phyloP scores from a whole-genome alignment of 2,329 filamentous ascomycete species.

The Amauroascus verrucosus region DNA sequence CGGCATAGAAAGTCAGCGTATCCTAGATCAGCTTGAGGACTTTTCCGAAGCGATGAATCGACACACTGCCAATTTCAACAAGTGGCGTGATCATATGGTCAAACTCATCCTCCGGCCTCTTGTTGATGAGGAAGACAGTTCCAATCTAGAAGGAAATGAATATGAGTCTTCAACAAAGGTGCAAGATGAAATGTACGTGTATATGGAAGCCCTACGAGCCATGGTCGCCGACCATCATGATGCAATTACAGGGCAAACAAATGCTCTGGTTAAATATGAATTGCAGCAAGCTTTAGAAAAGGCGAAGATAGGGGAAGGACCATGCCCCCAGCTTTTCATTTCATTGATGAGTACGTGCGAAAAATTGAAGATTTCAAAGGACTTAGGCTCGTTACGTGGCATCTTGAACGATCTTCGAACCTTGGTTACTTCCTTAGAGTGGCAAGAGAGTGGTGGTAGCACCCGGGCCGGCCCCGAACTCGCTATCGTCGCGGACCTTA shows the following conservation, averaged over 20 bases:
- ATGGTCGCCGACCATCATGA: slow-evolving; percentile 69
- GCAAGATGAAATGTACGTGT: slow-evolving; percentile 82
- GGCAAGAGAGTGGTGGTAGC: slow-evolving; percentile 46
- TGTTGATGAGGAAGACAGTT: slow-evolving; percentile 68
- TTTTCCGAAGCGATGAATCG: slow-evolving; percentile 58
- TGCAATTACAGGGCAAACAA: slow-evolving; percentile 65
- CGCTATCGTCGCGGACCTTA: slow-evolving; percentile 52
- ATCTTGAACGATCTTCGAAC: slow-evolving; percentile 60
- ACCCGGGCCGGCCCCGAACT: slow-evolving; percentile 53
- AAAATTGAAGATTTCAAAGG: slow-evolving; percentile 35
- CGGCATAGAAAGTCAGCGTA: slow-evolving; percentile 62
- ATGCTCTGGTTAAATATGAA: slow-evolving; percentile 64
- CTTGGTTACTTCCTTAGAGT: slow-evolving; percentile 50
- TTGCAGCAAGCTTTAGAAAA: slow-evolving; percentile 50
- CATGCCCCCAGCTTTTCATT: slow-evolving; percentile 56
- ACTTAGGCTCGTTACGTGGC: slow-evolving; percentile 57
- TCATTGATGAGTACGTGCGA: slow-evolving; percentile 40
- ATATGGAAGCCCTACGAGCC: slow-evolving; percentile 66
- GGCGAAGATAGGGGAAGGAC: slow-evolving; percentile 56
- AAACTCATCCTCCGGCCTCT: slow-evolving; percentile 62
- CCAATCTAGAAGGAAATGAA: slow-evolving; percentile 76
- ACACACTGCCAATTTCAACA: slow-evolving; percentile 60
- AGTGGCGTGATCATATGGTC: slow-evolving; percentile 65
- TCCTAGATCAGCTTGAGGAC: slow-evolving; percentile 56
- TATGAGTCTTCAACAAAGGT: slow-evolving; percentile 77